Evolutionary conservation across 139 green algal species (phyloP).

Genomic region (Micromonas commoda): DNA sequence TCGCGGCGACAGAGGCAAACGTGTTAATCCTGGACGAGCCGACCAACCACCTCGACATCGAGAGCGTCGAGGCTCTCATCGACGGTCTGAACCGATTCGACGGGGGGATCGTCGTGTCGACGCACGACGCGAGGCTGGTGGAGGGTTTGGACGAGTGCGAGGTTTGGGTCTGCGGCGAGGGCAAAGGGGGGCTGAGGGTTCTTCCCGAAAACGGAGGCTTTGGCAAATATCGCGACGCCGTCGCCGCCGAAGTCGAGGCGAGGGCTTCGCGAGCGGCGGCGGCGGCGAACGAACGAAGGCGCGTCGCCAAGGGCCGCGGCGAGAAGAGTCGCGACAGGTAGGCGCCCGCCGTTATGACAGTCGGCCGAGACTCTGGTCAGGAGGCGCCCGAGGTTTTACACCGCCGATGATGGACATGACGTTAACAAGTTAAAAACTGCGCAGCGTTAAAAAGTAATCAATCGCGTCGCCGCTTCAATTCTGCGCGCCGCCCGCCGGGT

Average conservation of each 20-base stretch:
- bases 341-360: no score
- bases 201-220: not conserved
- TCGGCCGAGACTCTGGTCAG: no score
- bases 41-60: constrained; percentile 36
- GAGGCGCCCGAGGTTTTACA: no score
- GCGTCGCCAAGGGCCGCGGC: not conserved
- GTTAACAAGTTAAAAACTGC: no score
- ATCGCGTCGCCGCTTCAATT: no score
- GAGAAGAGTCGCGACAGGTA: not conserved
- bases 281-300: not conserved
- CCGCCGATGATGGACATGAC: no score
- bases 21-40: constrained; percentile 39
- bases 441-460: no score
- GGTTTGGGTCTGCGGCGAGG: not conserved
- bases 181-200: not conserved
- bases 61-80: constrained; percentile 18
- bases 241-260: not conserved
- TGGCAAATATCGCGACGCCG: not conserved
- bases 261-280: not conserved
- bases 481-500: no score
- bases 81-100: constrained; percentile 9
- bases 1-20: constrained; percentile 17
- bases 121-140: constrained; percentile 24
- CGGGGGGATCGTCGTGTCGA: constrained; percentile 16
- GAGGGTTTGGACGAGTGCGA: constrained; percentile 23